These are phyloP conservation scores for Gossypium davidsonii DNA, from an alignment of 441 rosid genomes.

Conservation along the genomic window DNA sequence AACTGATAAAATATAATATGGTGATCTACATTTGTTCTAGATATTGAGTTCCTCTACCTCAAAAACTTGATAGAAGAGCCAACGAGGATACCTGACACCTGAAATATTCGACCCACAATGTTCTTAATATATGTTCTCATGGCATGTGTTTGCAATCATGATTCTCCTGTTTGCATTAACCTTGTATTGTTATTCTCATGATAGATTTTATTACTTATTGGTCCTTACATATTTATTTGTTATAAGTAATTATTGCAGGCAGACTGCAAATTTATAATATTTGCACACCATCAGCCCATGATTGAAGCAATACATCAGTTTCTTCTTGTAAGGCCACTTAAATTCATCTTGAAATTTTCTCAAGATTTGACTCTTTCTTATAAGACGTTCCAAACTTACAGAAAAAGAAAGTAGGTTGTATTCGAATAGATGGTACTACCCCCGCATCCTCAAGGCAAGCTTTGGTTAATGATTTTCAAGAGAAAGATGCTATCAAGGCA, in stretches of 20 bases:
- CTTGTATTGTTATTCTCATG: not conserved
- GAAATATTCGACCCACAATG: not conserved
- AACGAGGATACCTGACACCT: not conserved
- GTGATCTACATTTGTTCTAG: not conserved
- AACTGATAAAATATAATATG: not conserved
- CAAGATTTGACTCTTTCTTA: constrained; percentile 20
- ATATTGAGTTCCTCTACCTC: not conserved
- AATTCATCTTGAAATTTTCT: constrained; percentile 11
- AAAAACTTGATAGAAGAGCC: not conserved
- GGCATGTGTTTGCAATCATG: not conserved
- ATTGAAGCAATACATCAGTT: constrained; percentile 73
- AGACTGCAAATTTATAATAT: constrained; percentile 88
- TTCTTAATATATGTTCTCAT: not conserved
- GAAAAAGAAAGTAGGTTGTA: constrained; percentile 88
- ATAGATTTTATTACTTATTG: not conserved
- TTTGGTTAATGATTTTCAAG: constrained; percentile 85
- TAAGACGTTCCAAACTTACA: constrained; percentile 29
- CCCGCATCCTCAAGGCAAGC: constrained; percentile 73
- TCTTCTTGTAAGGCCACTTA: constrained; percentile 56
- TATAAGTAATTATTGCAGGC: constrained; percentile 54
- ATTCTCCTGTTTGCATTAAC: not conserved
- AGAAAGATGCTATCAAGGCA: constrained; percentile 64
- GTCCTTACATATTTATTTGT: constrained; percentile 16
- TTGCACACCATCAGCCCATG: constrained; percentile 91
- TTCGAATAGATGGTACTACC: constrained; percentile 83